phyloP scores from a whole-genome alignment of 805 yeast genomes.

The Lachancea sp. region DNA sequence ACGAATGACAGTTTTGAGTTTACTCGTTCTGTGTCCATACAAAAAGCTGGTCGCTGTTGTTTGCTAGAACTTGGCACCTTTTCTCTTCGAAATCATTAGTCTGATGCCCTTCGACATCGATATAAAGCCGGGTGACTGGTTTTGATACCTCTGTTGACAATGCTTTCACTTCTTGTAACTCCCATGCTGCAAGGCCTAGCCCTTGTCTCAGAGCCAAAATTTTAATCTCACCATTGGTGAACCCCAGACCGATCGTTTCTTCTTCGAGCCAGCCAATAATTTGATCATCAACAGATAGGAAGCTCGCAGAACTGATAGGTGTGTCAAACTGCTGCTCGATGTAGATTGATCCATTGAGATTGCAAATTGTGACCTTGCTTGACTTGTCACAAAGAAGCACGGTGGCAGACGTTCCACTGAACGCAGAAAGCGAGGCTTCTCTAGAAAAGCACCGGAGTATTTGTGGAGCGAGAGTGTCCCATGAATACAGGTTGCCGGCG shows the following conservation, averaged over 20 bases:
- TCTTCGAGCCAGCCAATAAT: conserved; percentile 13
- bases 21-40: neutral
- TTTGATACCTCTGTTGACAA: conserved; percentile 20
- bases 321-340: conserved; percentile 22
- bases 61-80: neutral
- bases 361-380: conserved; percentile 31
- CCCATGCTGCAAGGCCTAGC: conserved; percentile 19
- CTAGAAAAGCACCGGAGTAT: conserved; percentile 38
- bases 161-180: conserved; percentile 15
- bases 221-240: conserved; percentile 13
- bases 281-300: no score
- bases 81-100: neutral
- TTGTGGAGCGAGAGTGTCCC: conserved; percentile 56
- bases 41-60: neutral
- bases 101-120: neutral
- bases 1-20: neutral
- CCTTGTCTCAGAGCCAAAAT: conserved; percentile 29
- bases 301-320: conserved; percentile 23
- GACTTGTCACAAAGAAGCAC: conserved; percentile 35
- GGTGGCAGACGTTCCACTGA: conserved; percentile 51
- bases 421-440: conserved; percentile 32
- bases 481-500: conserved; percentile 49
- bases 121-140: neutral
- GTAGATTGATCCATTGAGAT: conserved; percentile 48
- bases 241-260: conserved; percentile 1